Evolutionary conservation across 2,329 filamentous ascomycete species (phyloP).

Genomic region (Ophiostoma tasmaniense): DNA sequence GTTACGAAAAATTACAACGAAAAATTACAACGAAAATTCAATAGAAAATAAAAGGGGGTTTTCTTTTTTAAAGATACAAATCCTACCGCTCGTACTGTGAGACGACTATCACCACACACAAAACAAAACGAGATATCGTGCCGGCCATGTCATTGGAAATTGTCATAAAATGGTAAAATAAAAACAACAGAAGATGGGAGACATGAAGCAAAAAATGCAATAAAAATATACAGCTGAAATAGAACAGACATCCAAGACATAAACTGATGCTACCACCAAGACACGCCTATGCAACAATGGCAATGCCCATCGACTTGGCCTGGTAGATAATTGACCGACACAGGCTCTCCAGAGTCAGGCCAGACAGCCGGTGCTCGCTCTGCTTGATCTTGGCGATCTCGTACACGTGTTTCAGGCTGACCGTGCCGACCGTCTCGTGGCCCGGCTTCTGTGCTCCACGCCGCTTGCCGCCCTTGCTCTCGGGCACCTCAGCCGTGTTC

Average conservation of each 20-base stretch:
- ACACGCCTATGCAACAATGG: slow-evolving; percentile 50
- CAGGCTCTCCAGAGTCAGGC: slow-evolving; percentile 59
- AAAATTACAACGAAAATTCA: no score
- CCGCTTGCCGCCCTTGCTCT: slow-evolving; percentile 65
- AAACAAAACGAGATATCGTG: neutral
- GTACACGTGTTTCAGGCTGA: slow-evolving; percentile 92
- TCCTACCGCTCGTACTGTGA: no score
- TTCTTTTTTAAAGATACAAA: no score
- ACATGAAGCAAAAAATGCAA: neutral
- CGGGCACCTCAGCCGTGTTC: slow-evolving; percentile 67
- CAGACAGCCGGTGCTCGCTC: slow-evolving; percentile 63
- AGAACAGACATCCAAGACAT: neutral
- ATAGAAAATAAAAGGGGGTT: no score
- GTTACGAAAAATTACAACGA: no score
- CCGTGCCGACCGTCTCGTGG: slow-evolving; percentile 68
- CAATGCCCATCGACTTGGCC: slow-evolving; percentile 66
- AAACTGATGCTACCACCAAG: neutral
- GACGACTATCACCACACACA: neutral
- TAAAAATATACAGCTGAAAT: neutral
- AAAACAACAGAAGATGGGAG: neutral
- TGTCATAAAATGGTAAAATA: neutral
- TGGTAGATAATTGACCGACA: slow-evolving; percentile 68
- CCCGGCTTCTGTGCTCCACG: slow-evolving; percentile 70
- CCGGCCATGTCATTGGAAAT: neutral
- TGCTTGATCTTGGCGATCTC: slow-evolving; percentile 98